These are phyloP conservation scores for Leptographium wingfieldii DNA, from an alignment of 2,329 filamentous ascomycete genomes.

Conservation along the genomic window DNA sequence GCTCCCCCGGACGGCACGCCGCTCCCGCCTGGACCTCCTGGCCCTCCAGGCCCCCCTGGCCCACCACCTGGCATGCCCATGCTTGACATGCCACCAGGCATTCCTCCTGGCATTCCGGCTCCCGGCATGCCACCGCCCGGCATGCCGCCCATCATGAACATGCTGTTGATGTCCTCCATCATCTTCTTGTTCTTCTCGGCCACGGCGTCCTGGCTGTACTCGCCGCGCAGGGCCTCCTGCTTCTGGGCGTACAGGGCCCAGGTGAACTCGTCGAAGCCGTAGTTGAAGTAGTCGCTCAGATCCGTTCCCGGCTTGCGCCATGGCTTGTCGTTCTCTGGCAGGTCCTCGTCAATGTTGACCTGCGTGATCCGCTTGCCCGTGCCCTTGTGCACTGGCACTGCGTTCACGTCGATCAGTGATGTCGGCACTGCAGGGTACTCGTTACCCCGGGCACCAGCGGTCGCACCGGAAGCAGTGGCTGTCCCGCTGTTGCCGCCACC, in stretches of 20 bases:
- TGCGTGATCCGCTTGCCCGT: slow-evolving; percentile 73
- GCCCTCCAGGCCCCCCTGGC: neutral
- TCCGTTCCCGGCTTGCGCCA: slow-evolving; percentile 94
- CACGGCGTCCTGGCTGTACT: slow-evolving; percentile 56
- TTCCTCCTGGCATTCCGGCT: slow-evolving; percentile 21
- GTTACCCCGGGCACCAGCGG: neutral
- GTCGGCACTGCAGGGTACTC: slow-evolving; percentile 50
- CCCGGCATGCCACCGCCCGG: slow-evolving; percentile 20
- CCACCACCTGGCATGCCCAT: neutral
- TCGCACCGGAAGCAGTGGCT: slow-evolving; percentile 21
- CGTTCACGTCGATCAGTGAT: slow-evolving; percentile 76
- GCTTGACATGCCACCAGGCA: slow-evolving; percentile 8
- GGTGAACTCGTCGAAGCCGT: slow-evolving; percentile 96
- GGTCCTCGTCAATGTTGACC: slow-evolving; percentile 61
- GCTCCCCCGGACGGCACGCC: neutral
- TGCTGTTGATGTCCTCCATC: slow-evolving; percentile 54
- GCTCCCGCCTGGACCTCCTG: neutral
- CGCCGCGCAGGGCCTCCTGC: slow-evolving; percentile 65
- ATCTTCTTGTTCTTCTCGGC: slow-evolving; percentile 64
- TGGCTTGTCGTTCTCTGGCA: slow-evolving; percentile 75
- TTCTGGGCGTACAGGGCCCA: slow-evolving; percentile 92
- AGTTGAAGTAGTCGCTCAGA: slow-evolving; percentile 96
- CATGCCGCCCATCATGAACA: slow-evolving; percentile 52
- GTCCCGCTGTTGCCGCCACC: slow-evolving; percentile 23
- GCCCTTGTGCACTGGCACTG: slow-evolving; percentile 63